These are phyloP conservation scores for Limnanthes douglasii DNA, from an alignment of 345 rosid genomes.

Conservation along the genomic window DNA sequence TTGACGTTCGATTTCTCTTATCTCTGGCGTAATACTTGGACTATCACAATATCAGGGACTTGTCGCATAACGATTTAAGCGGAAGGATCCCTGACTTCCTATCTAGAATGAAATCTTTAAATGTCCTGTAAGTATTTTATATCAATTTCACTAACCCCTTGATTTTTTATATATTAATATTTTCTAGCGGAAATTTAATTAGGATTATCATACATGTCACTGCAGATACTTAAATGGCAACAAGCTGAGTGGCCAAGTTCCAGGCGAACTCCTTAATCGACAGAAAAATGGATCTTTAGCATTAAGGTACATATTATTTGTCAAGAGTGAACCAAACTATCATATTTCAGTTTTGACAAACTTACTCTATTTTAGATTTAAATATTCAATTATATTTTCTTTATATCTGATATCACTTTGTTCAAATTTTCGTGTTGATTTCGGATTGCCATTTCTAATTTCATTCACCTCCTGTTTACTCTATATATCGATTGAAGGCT, in stretches of 20 bases:
- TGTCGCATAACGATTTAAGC: conserved; percentile 24
- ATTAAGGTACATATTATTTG: too few relatives aligned
- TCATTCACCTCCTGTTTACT: too few relatives aligned
- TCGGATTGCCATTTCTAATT: too few relatives aligned
- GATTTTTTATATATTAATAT: not conserved
- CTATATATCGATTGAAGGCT: too few relatives aligned
- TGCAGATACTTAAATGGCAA: conserved; percentile 27
- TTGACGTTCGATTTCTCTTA: not conserved
- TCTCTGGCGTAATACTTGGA: not conserved
- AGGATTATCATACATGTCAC: not conserved
- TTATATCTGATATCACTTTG: too few relatives aligned
- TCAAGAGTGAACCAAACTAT: conserved; percentile 22
- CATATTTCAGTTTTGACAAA: not conserved
- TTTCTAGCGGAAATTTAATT: not conserved
- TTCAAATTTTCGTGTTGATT: too few relatives aligned
- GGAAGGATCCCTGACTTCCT: conserved; percentile 32
- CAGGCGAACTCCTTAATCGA: conserved; percentile 19
- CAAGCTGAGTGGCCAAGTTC: conserved; percentile 22
- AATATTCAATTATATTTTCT: too few relatives aligned
- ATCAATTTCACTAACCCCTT: too few relatives aligned
- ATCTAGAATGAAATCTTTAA: conserved; percentile 17
- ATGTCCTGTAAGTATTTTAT: conserved; percentile 38
- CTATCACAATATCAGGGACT: too few relatives aligned
- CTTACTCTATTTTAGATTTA: not conserved
- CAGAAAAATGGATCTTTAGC: conserved; percentile 9